phyloP scores from a whole-genome alignment of 208 protist genomes.

The Herpetomonas samuelpessoai region DNA sequence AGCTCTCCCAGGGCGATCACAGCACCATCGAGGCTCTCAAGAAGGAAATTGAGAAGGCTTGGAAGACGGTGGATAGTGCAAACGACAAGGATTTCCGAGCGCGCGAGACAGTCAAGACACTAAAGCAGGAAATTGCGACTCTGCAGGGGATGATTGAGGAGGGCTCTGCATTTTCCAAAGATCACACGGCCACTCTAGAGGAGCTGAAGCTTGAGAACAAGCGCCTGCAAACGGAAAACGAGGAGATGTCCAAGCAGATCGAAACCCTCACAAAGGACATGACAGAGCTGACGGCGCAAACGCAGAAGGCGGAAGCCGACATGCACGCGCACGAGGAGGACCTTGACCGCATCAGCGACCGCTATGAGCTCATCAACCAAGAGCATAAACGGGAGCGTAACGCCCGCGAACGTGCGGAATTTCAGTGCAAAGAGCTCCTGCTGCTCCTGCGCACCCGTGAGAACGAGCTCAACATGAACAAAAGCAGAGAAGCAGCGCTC shows the following conservation, averaged over 20 bases:
- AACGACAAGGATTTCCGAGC: constrained; percentile 97
- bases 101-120: constrained; percentile 94
- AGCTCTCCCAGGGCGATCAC: constrained; percentile 96
- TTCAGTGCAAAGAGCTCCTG: constrained; percentile 85
- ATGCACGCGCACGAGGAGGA: constrained; percentile 60
- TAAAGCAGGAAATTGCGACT: constrained; percentile 94
- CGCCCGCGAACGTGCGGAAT: constrained; percentile 88
- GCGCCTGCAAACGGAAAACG: constrained; percentile 90
- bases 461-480: constrained; percentile 54
- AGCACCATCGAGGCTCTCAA: constrained; percentile 96
- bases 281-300: constrained; percentile 39
- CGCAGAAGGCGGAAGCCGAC: constrained; percentile 40
- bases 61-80: constrained; percentile 96
- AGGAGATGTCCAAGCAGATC: constrained; percentile 91
- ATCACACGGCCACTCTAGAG: constrained; percentile 94
- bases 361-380: constrained; percentile 51
- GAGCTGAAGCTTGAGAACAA: constrained; percentile 94
- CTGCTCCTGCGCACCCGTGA: constrained; percentile 64
- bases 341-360: constrained; percentile 41
- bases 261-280: constrained; percentile 77
- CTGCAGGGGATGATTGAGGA: constrained; percentile 94
- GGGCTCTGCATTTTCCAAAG: constrained; percentile 81
- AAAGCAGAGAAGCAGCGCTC: constrained; percentile 27
- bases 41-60: constrained; percentile 97
- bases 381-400: constrained; percentile 88